phyloP scores from a whole-genome alignment of 768 basidiomycete species.

The Tremella fuciformis region DNA sequence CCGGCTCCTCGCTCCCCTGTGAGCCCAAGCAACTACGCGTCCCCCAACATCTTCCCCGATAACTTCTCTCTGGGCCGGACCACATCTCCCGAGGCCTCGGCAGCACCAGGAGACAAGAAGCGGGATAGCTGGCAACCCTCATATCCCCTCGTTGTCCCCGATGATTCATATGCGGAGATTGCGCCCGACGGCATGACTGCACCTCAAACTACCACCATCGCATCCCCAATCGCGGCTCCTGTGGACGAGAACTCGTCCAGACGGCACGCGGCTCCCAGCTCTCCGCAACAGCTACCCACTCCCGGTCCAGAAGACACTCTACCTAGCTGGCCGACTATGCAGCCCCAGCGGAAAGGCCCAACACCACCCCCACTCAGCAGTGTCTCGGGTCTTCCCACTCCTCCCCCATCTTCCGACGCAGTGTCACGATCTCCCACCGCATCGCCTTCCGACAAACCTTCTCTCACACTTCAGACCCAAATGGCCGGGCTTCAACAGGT shows the following conservation, averaged over 20 bases:
- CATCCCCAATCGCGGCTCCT: background rate
- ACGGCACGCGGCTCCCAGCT: background rate
- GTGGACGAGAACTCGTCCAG: conserved; percentile 29
- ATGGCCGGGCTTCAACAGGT: too few relatives aligned
- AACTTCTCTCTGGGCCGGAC: conserved; percentile 28
- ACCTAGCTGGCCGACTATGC: conserved; percentile 6
- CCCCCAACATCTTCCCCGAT: conserved; percentile 29
- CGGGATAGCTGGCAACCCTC: conserved; percentile 30
- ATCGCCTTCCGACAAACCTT: background rate
- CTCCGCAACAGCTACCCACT: background rate
- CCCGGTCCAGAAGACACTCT: conserved; percentile 9
- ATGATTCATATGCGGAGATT: conserved; percentile 32
- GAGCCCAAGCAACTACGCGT: conserved; percentile 15
- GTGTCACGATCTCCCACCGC: background rate
- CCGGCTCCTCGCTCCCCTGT: conserved; percentile 14
- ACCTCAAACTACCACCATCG: conserved; percentile 1
- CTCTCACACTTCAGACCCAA: background rate
- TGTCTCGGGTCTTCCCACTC: conserved; percentile 4
- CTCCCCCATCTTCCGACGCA: conserved; percentile 5
- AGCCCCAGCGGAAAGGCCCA: conserved; percentile 3
- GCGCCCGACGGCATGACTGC: conserved; percentile 33
- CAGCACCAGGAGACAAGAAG: conserved; percentile 4
- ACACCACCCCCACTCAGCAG: conserved; percentile 3
- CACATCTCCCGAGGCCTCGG: conserved; percentile 23
- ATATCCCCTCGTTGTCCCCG: conserved; percentile 34